Conservation (phyloP, 2,329 filamentous ascomycete species). For the Colletotrichum sansevieriae region DNA sequence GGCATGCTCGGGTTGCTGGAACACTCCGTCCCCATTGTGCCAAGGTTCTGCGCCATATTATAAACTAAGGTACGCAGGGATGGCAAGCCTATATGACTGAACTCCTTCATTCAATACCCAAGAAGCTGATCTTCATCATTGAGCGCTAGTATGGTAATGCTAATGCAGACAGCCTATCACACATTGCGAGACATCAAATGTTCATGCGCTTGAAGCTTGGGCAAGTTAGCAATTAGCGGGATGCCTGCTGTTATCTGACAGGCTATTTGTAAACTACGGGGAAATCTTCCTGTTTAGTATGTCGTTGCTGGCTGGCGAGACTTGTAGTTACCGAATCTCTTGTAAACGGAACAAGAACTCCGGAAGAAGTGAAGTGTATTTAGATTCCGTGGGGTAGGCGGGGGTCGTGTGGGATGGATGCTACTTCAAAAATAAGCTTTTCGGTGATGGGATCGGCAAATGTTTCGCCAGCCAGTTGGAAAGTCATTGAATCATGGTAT, state of each 20-base stretch:
- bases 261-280: not conserved
- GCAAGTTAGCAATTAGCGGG: not conserved
- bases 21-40: not conserved
- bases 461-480: not conserved
- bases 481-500: not conserved
- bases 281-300: not conserved
- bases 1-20: not conserved
- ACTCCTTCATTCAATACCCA: not conserved
- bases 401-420: not conserved
- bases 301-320: not conserved
- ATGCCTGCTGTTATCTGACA: not conserved
- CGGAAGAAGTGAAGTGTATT: not conserved
- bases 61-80: not conserved
- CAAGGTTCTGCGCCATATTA: not conserved
- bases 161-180: not conserved
- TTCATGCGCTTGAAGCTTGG: not conserved
- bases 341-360: not conserved
- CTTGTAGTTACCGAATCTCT: not conserved
- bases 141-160: not conserved
- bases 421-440: conserved; percentile 3
- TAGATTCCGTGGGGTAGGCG: not conserved
- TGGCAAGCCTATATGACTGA: not conserved
- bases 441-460: not conserved
- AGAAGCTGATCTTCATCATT: not conserved
- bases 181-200: not conserved